phyloP scores from a whole-genome alignment of 1,139 yeast genomes.

The Candida pseudoviswanathii region DNA sequence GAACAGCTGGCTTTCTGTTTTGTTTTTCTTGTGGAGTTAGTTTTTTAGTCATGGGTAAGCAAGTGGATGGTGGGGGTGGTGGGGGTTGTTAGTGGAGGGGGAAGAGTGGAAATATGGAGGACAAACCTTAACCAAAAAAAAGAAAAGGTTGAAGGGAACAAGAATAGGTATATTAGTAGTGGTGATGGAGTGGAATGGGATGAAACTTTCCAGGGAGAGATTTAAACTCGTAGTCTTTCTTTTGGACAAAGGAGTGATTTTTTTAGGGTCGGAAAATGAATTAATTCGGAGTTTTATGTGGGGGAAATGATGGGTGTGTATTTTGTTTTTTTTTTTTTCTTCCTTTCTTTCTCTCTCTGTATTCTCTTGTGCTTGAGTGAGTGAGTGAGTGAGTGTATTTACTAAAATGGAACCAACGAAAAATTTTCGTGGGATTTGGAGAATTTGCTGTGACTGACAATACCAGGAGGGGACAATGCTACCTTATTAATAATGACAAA shows the following conservation, averaged over 20 bases:
- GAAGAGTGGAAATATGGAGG: background rate
- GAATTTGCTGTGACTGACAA: background rate
- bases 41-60: conserved; percentile 55
- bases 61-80: background rate
- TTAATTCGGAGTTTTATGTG: conserved; percentile 4
- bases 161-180: background rate
- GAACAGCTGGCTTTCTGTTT: conserved; percentile 59
- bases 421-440: background rate
- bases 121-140: background rate
- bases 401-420: background rate
- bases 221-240: background rate
- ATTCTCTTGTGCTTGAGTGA: background rate
- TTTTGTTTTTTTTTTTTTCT: background rate
- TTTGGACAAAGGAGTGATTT: background rate
- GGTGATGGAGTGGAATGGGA: too few relatives aligned
- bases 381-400: background rate
- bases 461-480: background rate
- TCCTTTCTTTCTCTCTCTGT: background rate
- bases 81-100: background rate
- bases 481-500: background rate
- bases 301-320: background rate
- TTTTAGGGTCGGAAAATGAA: background rate
- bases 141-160: background rate
- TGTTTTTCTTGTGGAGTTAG: conserved; percentile 55
- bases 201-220: too few relatives aligned